Percentiles rank a stretch among this genome's conserved stretches.
phyloP scores from a whole-genome alignment of 768 basidiomycete species.

The Boletellus ananiceps region DNA sequence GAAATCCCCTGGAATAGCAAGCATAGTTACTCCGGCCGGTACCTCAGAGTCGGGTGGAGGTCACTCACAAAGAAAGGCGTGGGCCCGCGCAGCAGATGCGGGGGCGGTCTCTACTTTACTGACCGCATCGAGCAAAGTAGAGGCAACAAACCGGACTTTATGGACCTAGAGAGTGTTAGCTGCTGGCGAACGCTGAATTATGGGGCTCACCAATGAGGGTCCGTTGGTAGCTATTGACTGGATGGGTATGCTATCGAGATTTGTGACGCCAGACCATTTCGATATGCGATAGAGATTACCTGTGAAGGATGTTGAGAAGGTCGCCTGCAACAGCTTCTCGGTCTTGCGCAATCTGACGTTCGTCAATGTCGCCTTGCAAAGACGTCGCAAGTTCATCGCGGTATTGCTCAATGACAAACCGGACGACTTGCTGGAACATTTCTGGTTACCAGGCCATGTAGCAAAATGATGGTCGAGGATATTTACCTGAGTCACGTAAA shows the following conservation, averaged over 20 bases:
- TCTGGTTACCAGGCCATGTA: background rate
- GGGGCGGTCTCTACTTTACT: conserved; percentile 76
- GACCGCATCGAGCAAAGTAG: conserved; percentile 81
- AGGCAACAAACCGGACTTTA: conserved; percentile 92
- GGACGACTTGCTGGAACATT: conserved; percentile 75
- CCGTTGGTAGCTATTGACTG: conserved; percentile 90
- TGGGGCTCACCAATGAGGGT: conserved; percentile 58
- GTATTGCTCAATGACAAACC: conserved; percentile 90
- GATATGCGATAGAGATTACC: conserved; percentile 35
- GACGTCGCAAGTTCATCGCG: conserved; percentile 76
- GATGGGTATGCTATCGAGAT: conserved; percentile 68
- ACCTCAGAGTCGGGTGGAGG: background rate
- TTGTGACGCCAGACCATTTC: conserved; percentile 4
- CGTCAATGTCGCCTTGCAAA: conserved; percentile 61
- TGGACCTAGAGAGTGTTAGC: conserved; percentile 52
- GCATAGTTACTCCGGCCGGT: background rate
- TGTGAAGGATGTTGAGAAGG: conserved; percentile 80
- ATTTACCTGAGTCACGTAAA: conserved; percentile 85
- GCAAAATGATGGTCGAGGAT: background rate
- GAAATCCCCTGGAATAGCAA: conserved; percentile 69
- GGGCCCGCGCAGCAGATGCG: conserved; percentile 77
- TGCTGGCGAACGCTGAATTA: background rate
- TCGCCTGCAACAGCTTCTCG: conserved; percentile 84
- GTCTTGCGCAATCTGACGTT: conserved; percentile 63
- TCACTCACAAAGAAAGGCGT: conserved; percentile 75